Evolutionary conservation across 2,329 filamentous ascomycete genomes (phyloP).

Genomic region (Ciborinia camelliae): DNA sequence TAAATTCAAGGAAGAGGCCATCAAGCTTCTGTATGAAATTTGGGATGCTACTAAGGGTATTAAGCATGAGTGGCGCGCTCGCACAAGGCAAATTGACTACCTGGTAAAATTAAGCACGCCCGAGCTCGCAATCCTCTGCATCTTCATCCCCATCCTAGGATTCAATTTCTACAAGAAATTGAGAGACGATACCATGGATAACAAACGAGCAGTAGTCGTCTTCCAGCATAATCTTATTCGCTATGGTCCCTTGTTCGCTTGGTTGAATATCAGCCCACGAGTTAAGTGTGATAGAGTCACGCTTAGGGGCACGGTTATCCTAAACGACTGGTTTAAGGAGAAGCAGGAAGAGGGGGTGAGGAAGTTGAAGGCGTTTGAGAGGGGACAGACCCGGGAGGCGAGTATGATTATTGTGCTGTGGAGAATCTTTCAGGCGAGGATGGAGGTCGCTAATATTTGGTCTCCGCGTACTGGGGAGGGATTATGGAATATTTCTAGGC

Average conservation of each 20-base stretch:
- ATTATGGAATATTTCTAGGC: neutral
- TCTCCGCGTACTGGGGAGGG: neutral
- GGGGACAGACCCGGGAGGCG: neutral
- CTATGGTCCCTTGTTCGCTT: conserved; percentile 8
- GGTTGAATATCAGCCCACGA: conserved; percentile 1
- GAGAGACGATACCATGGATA: neutral
- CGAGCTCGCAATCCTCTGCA: conserved; percentile 7
- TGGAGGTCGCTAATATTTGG: neutral
- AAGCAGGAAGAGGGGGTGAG: neutral
- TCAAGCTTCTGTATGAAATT: conserved; percentile 10
- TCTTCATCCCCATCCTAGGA: conserved; percentile 4
- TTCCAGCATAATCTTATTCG: conserved; percentile 9
- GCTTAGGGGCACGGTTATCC: neutral
- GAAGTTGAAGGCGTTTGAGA: neutral
- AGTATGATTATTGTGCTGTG: conserved; percentile 1
- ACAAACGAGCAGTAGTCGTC: neutral
- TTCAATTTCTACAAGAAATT: conserved; percentile 5
- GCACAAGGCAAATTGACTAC: neutral
- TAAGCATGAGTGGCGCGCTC: neutral
- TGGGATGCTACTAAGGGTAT: neutral
- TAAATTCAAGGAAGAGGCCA: conserved; percentile 8
- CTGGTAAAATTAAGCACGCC: neutral
- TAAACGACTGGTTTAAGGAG: conserved; percentile 12
- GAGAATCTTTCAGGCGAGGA: conserved; percentile 2
- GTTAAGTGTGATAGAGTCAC: conserved; percentile 6